Conservation (phyloP, 306 rosid genomes). For the Benincasa hispida region DNA sequence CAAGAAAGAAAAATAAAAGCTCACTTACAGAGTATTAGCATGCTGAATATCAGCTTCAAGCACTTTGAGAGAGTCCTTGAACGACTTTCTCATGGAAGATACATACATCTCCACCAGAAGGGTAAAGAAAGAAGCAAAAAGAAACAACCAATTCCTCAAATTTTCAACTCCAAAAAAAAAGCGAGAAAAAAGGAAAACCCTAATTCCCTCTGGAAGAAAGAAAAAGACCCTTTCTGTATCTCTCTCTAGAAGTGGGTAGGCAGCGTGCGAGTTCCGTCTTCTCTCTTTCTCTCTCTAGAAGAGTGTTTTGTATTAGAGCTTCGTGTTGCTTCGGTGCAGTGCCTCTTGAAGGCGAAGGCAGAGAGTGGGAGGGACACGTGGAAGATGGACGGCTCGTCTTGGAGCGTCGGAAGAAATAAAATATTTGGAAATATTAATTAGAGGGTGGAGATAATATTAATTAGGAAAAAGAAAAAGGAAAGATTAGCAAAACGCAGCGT, state of each 20-base stretch:
- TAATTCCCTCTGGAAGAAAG: neutral
- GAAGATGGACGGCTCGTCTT: neutral
- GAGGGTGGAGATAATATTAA: neutral
- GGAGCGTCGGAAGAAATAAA: neutral
- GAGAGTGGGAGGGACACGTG: conserved; percentile 47
- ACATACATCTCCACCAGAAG: conserved; percentile 46
- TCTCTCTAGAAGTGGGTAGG: neutral
- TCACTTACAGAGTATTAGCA: conserved; percentile 76
- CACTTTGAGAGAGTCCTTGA: conserved; percentile 87
- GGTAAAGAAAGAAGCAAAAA: neutral
- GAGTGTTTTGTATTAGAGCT: conserved; percentile 9
- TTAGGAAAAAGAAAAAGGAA: neutral
- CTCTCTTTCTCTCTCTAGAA: neutral
- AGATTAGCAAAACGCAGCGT: neutral
- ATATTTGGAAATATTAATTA: conserved; percentile 8
- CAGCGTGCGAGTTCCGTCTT: conserved; percentile 4
- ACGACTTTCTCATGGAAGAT: conserved; percentile 90
- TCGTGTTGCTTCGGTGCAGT: conserved; percentile 45
- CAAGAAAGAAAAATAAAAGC: neutral
- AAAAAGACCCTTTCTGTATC: conserved; percentile 10
- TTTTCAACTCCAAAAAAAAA: neutral
- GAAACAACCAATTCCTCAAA: neutral
- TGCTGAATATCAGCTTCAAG: conserved; percentile 99
- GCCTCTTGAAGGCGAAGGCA: conserved; percentile 53
- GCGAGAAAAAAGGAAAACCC: conserved; percentile 16